phyloP scores from a whole-genome alignment of 805 yeast genomes.

The Jamesozyma gamospora region DNA sequence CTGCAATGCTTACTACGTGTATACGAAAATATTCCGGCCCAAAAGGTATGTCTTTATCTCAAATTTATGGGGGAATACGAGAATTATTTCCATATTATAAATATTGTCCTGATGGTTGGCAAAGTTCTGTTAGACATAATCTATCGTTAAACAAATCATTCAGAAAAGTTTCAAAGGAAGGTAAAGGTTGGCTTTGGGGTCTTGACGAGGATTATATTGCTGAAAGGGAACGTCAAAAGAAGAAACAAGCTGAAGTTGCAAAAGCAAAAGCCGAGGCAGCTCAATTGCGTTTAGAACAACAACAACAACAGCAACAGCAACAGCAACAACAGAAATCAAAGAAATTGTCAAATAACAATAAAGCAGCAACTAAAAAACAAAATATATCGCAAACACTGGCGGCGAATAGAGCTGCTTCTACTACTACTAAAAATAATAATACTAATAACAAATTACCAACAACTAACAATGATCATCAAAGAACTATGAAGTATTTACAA shows the following conservation, averaged over 20 bases:
- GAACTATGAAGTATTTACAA: slow-evolving; percentile 73
- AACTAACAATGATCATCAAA: slow-evolving; percentile 31
- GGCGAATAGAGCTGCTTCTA: slow-evolving; percentile 20
- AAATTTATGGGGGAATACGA: slow-evolving; percentile 77
- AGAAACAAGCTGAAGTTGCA: slow-evolving; percentile 55
- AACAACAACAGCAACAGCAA: slow-evolving; percentile 33
- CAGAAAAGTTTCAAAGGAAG: slow-evolving; percentile 69
- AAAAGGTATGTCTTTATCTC: slow-evolving; percentile 72
- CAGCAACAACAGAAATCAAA: slow-evolving; percentile 21
- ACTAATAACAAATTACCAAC: slow-evolving; percentile 5
- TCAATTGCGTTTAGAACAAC: slow-evolving; percentile 42
- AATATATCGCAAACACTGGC: slow-evolving; percentile 29
- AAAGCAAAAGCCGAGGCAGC: slow-evolving; percentile 51
- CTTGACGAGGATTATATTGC: slow-evolving; percentile 76
- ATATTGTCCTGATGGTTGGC: slow-evolving; percentile 98
- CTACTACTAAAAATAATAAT: neutral
- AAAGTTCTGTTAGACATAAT: slow-evolving; percentile 84
- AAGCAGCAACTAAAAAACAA: slow-evolving; percentile 24
- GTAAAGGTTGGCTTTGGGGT: slow-evolving; percentile 95
- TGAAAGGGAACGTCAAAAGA: slow-evolving; percentile 69
- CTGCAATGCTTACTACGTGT: slow-evolving; percentile 71
- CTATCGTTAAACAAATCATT: slow-evolving; percentile 79
- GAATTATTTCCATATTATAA: slow-evolving; percentile 84
- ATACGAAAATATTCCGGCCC: slow-evolving; percentile 55
- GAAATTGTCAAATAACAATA: slow-evolving; percentile 6